Percentiles rank a stretch among this genome's conserved stretches.
Conservation (phyloP, 2,329 filamentous ascomycete genomes). For the Lachnellula suecica region DNA sequence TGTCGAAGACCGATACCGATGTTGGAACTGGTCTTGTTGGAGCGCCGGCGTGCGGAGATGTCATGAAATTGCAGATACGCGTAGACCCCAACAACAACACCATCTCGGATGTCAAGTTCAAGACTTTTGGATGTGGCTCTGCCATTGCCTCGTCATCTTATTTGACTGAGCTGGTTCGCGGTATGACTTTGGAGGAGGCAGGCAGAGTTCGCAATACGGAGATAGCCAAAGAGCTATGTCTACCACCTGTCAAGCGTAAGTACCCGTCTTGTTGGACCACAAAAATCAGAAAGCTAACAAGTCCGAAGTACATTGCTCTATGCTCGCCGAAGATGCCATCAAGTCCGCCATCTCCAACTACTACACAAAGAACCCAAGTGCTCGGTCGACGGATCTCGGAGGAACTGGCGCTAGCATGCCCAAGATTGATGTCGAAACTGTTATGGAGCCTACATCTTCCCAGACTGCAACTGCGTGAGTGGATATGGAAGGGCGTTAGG, state of each 20-base stretch:
- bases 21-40: slow-evolving; percentile 91
- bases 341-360: slow-evolving; percentile 90
- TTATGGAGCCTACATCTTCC: slow-evolving; percentile 39
- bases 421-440: slow-evolving; percentile 59
- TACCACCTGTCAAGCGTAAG: slow-evolving; percentile 84
- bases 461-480: slow-evolving; percentile 26
- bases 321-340: slow-evolving; percentile 91
- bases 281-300: slow-evolving; percentile 26
- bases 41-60: slow-evolving; percentile 87
- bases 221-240: slow-evolving; percentile 92
- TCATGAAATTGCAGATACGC: slow-evolving; percentile 92
- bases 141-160: slow-evolving; percentile 96
- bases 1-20: slow-evolving; percentile 75
- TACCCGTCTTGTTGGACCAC: slow-evolving; percentile 28
- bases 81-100: slow-evolving; percentile 86
- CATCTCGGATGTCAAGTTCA: slow-evolving; percentile 95
- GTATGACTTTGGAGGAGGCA: slow-evolving; percentile 95
- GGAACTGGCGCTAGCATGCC: slow-evolving; percentile 71
- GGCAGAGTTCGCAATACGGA: slow-evolving; percentile 93
- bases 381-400: slow-evolving; percentile 70
- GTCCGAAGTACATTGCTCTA: slow-evolving; percentile 77
- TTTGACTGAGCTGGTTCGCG: slow-evolving; percentile 88
- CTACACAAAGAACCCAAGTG: slow-evolving; percentile 85
- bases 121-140: slow-evolving; percentile 93
- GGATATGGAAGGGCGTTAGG: slow-evolving; percentile 8